Evolutionary conservation across 805 yeast species (phyloP), one percentile per base, ranked within the genome.

Genomic region (Teunomyces pallodes): DNA sequence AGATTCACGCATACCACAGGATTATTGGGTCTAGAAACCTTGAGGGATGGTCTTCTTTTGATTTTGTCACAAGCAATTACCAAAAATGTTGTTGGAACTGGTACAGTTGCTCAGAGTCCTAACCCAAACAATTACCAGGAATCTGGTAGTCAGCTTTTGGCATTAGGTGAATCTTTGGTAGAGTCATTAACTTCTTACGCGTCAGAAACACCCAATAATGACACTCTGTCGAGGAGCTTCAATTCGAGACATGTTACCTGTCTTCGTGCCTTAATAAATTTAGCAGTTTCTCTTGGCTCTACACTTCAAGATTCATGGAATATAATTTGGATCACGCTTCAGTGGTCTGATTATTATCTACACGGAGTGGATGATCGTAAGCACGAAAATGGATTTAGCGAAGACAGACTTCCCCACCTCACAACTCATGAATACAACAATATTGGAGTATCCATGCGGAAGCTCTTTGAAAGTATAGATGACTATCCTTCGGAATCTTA

Each of bases 1-100:
- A 84, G 85, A 53, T 73, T 88, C 43, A 82, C 96, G 5, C 96
- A 90, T 61, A 82, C 91, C 0, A 78, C 91, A 0, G 97, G 97
- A 0, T 68, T 89, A 12, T 64, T 90, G n/a, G 83, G 82, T 0
- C 60, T 86, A 9, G 59, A 64, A 1, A 70, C 69, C 0, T 71
- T 84, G 17, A 70, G 96, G 43, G 87, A 89, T 57, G 78, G 80
- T 0, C 52, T 70, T 13, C 54, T 73, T 10, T 36, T 45, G 30
- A 51, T 68, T 26, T 51, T 72, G 16, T 59, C 74, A 0, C 57
- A 53, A 16, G 62, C 65, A 4, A 61, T 64, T 10, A 57, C 60
- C 8, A 47, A 50, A 28, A 56, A 57, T 32, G 45, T 36, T 28
- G 43, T 39, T n/a, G 36, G n/a, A 10, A 24, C 26, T 24, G 38